Evolutionary conservation across 257 asterid species (phyloP).

Genomic region (Nicotiana knightiana): DNA sequence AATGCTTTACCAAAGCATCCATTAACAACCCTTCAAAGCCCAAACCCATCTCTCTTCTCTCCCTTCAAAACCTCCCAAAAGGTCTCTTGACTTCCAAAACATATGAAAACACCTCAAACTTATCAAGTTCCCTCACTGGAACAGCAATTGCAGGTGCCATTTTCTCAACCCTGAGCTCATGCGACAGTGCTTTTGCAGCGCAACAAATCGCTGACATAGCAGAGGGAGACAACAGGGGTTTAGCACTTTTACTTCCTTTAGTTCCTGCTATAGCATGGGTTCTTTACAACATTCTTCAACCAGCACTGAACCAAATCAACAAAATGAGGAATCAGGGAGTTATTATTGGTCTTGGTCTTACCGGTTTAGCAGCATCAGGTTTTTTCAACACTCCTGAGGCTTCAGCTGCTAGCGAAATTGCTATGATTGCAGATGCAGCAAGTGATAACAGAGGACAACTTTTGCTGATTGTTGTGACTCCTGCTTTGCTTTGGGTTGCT

Average conservation of each 20-base stretch:
- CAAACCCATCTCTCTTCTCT: constrained; percentile 32
- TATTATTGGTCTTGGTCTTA: constrained; percentile 62
- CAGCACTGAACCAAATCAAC: constrained; percentile 82
- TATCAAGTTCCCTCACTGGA: constrained; percentile 20
- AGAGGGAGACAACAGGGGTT: constrained; percentile 82
- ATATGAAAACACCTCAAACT: constrained; percentile 1
- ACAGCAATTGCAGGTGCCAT: constrained; percentile 69
- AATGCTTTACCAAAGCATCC: constrained; percentile 31
- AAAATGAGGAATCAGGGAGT: constrained; percentile 66
- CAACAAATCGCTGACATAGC: constrained; percentile 88
- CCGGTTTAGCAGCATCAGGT: constrained; percentile 53
- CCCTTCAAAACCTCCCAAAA: constrained; percentile 47
- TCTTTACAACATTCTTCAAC: constrained; percentile 79
- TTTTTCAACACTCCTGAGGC: constrained; percentile 50
- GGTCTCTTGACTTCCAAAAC: constrained; percentile 25
- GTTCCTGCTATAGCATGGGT: constrained; percentile 90
- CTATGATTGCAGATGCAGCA: constrained; percentile 48
- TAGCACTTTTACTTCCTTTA: constrained; percentile 64
- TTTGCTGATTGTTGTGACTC: constrained; percentile 69
- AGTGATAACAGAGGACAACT: constrained; percentile 78
- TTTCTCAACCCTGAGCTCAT: constrained; percentile 63
- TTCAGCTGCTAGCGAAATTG: constrained; percentile 46
- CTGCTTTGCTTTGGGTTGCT: constrained; percentile 79
- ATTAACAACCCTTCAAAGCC: constrained; percentile 31
- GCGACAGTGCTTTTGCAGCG: constrained; percentile 74